Percentiles rank a stretch among this genome's conserved stretches.
Evolutionary conservation across 345 rosid genomes (phyloP).

Genomic region (Heritiera fomes): DNA sequence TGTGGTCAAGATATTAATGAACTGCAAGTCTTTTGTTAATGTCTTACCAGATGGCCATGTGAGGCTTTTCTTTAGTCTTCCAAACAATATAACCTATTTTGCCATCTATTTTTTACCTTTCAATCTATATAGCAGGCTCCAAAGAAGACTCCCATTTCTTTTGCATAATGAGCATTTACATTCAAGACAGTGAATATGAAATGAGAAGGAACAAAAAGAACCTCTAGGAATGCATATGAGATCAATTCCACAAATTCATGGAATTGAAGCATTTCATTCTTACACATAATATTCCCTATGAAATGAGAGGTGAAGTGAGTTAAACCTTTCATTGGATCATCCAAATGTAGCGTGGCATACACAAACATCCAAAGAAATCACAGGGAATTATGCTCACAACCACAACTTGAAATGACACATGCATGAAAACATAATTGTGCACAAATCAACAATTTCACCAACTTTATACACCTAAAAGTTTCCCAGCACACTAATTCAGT

Average conservation of each 20-base stretch:
- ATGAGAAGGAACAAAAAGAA: neutral
- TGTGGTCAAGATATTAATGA: neutral
- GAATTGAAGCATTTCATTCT: neutral
- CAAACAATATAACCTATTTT: neutral
- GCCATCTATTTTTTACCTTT: neutral
- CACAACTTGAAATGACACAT: neutral
- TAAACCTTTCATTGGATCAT: slow-evolving; percentile 5
- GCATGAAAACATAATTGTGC: neutral
- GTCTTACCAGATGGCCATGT: neutral
- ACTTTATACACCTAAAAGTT: neutral
- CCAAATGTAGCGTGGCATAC: neutral
- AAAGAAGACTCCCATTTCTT: slow-evolving; percentile 8
- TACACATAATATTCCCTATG: neutral
- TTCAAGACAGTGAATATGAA: neutral
- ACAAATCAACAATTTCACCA: neutral
- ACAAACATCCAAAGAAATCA: neutral
- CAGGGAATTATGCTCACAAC: neutral
- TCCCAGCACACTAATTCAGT: neutral
- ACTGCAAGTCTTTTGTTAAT: neutral
- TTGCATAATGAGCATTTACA: neutral
- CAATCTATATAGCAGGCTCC: neutral
- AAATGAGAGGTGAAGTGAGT: neutral
- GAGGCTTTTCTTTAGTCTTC: neutral
- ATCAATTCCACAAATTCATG: neutral
- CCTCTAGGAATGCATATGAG: neutral